phyloP scores from a whole-genome alignment of 2,329 filamentous ascomycete species.

The Calonectria naviculata region DNA sequence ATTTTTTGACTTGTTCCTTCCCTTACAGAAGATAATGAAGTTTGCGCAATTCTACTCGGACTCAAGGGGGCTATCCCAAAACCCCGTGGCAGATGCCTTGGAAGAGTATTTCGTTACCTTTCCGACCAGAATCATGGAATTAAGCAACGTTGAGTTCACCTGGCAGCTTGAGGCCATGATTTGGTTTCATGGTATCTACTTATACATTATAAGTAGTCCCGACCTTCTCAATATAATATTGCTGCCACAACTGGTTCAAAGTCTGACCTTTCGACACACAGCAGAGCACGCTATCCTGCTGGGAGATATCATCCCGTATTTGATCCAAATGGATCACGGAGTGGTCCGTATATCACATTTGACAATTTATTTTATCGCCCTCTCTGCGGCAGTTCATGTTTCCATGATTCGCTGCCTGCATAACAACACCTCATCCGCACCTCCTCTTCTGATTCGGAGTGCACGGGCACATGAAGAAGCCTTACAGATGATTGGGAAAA shows the following conservation, averaged over 20 bases:
- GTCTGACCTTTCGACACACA: not conserved
- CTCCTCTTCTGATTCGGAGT: not conserved
- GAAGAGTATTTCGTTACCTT: not conserved
- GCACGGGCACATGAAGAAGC: not conserved
- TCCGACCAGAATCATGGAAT: not conserved
- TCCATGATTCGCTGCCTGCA: not conserved
- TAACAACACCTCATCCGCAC: not conserved
- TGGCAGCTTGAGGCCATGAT: not conserved
- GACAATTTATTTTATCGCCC: not conserved
- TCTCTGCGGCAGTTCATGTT: not conserved
- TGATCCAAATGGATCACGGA: not conserved
- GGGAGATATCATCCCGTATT: not conserved
- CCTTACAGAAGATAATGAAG: not conserved
- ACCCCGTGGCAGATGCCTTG: not conserved
- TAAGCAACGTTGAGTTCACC: not conserved
- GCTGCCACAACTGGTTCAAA: not conserved
- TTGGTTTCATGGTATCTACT: not conserved
- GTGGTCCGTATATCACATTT: not conserved
- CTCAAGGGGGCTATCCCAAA: not conserved
- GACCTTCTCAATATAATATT: not conserved
- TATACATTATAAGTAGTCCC: not conserved
- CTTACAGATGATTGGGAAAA: not conserved
- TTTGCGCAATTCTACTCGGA: not conserved
- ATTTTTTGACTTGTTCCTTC: not conserved
- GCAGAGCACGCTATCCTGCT: not conserved